Evolutionary conservation across 2,329 filamentous ascomycete genomes (phyloP).

Genomic region (Aspergillus sp.): DNA sequence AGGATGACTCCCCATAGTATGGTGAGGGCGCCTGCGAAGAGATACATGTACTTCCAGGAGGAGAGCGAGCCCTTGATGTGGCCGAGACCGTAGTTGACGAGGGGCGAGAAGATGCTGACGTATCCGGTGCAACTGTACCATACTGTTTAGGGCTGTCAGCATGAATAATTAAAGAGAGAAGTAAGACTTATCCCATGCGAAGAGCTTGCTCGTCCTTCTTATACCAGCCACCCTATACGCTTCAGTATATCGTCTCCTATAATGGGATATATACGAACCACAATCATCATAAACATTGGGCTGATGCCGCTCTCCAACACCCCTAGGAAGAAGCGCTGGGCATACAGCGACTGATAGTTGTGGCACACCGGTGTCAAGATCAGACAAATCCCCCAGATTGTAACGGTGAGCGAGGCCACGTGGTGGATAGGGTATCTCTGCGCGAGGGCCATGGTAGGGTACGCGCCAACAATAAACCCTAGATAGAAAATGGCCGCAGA

Average conservation of each 20-base stretch:
- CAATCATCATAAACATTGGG: conserved; percentile 58
- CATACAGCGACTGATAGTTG: conserved; percentile 40
- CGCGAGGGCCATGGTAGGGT: conserved; percentile 45
- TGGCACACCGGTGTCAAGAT: conserved; percentile 40
- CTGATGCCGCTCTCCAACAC: conserved; percentile 57
- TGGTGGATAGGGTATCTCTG: conserved; percentile 50
- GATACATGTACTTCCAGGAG: conserved; percentile 47
- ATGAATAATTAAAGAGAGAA: neutral
- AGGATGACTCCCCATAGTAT: conserved; percentile 43
- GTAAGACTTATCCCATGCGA: conserved; percentile 12
- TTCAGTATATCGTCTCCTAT: no score
- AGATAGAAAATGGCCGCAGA: conserved; percentile 51
- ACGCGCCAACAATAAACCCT: conserved; percentile 50
- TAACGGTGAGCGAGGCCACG: conserved; percentile 37
- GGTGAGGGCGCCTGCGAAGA: conserved; percentile 44
- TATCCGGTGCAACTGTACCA: conserved; percentile 49
- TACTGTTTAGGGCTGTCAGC: conserved; percentile 11
- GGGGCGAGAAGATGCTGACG: conserved; percentile 46
- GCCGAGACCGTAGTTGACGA: conserved; percentile 52
- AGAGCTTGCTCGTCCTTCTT: conserved; percentile 44
- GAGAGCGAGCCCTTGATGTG: conserved; percentile 41
- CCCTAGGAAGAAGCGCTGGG: conserved; percentile 57
- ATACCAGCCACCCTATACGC: conserved; percentile 29
- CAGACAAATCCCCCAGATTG: conserved; percentile 13
- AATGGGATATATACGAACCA: conserved; percentile 15